Evolutionary conservation across 768 basidiomycete species (phyloP).

Genomic region (Pholiota molesta): DNA sequence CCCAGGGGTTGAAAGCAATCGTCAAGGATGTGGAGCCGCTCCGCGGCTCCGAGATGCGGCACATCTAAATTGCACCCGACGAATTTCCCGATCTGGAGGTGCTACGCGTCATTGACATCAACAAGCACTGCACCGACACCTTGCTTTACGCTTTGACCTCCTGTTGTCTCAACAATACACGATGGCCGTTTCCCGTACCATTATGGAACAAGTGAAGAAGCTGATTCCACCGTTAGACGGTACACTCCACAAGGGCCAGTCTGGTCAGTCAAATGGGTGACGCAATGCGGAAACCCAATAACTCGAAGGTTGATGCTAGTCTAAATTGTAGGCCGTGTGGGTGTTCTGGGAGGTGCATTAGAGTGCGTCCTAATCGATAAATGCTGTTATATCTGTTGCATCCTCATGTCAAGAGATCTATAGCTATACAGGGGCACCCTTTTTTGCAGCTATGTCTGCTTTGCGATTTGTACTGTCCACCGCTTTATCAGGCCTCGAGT

Average conservation of each 20-base stretch:
- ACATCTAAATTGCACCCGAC: background rate
- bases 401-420: background rate
- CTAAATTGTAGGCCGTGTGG: slow-evolving; percentile 74
- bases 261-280: slow-evolving; percentile 49
- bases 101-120: background rate
- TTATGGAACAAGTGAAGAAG: slow-evolving; percentile 74
- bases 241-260: slow-evolving; percentile 93
- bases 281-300: background rate
- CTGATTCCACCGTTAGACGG: slow-evolving; percentile 91
- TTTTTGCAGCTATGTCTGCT: slow-evolving; percentile 91
- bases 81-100: background rate
- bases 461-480: slow-evolving; percentile 68
- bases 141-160: background rate
- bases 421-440: slow-evolving; percentile 97
- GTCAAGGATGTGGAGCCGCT: background rate
- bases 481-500: background rate
- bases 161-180: background rate
- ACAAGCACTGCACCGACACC: background rate
- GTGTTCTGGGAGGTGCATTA: slow-evolving; percentile 90
- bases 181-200: slow-evolving; percentile 64
- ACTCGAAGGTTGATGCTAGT: slow-evolving; percentile 1
- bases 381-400: background rate
- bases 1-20: background rate
- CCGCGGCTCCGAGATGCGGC: background rate
- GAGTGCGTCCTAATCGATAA: slow-evolving; percentile 62